Base-by-base conservation (phyloP, 495 filamentous ascomycete species). In the Aspergillus asperescens region DNA sequence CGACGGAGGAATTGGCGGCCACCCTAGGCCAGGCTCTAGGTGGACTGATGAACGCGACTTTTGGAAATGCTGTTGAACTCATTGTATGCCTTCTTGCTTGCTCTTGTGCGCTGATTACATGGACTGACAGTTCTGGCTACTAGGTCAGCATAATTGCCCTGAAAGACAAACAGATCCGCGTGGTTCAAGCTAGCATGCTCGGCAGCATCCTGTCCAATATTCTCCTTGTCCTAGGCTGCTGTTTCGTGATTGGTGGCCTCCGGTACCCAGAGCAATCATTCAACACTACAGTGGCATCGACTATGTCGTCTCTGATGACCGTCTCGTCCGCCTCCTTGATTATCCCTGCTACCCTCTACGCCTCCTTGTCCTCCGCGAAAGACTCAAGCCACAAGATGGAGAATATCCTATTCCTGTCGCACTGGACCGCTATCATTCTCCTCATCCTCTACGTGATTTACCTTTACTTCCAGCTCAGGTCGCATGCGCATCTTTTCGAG, bases 171-270 rank as follows among this genome's bases (percentile, higher is more conserved):
- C 83, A 98, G 70, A 91, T 96, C 62, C 84, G 94, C 55, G 90
- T 98, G 47, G 93, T 97, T 4, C 94, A 98, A 71, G 85, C 93
- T 31, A 95, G 89, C 62, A 98, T 98, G 93, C 84, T 98, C 16
- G 93, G 93, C 29, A 93, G 88, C 65, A 96, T 98, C 54, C 75
- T 98, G 23, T 97, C 93, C 43, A 98, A 98, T 61, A 87, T 96
- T 48, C 80, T 98, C 10, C 79, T 98, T 19, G 93, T 98, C 37
- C 79, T 98, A 45, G 93, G 93, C 52, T 95, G 93, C 83, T 97
- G 93, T 70, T 98, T 98, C 79, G 75, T 96, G 52, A 80, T 89
- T 50, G 93, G 92, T 41, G 93, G 93, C 18, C 74, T 94, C 55
- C 67, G 68, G 3, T 70, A 62, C 58, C 70, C 70, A 44, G 84